Conservation (phyloP, 2,329 filamentous ascomycete genomes). For the Sarocladium kiliense region DNA sequence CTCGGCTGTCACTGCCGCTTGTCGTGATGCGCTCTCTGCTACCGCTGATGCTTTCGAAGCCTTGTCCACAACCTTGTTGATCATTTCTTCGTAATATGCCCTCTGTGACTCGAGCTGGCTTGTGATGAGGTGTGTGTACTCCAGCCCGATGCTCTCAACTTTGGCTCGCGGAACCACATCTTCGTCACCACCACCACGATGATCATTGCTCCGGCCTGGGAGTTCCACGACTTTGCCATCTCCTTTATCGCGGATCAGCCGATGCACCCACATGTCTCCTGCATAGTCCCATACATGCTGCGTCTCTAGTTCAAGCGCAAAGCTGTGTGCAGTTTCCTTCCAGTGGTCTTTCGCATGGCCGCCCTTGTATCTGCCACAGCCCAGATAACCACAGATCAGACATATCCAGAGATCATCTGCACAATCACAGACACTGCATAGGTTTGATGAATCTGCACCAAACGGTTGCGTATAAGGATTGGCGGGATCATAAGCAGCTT, state of each 20-base stretch:
- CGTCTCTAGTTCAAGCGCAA: conserved; percentile 85
- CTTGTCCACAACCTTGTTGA: conserved; percentile 86
- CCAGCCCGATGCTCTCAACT: conserved; percentile 74
- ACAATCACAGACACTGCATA: conserved; percentile 78
- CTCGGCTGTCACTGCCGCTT: conserved; percentile 42
- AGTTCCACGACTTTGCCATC: conserved; percentile 90
- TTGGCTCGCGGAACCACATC: conserved; percentile 69
- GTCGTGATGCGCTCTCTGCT: conserved; percentile 56
- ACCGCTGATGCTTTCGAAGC: conserved; percentile 66
- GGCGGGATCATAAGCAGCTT: conserved; percentile 33
- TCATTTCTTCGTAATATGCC: conserved; percentile 88
- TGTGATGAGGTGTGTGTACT: conserved; percentile 91
- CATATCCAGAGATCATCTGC: conserved; percentile 90
- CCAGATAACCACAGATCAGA: conserved; percentile 85
- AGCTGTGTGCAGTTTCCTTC: conserved; percentile 83
- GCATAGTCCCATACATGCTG: conserved; percentile 99
- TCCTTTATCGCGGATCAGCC: conserved; percentile 87
- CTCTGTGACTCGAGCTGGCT: conserved; percentile 91
- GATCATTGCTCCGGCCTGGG: conserved; percentile 47
- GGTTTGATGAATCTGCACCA: conserved; percentile 53
- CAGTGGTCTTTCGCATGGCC: conserved; percentile 93
- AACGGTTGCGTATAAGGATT: conserved; percentile 52
- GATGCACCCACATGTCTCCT: conserved; percentile 91
- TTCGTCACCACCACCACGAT: conserved; percentile 39
- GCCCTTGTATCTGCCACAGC: conserved; percentile 89